Base-by-base conservation (phyloP, 352 stramenopile species). In the Globisporangium rhizosaccharum region DNA sequence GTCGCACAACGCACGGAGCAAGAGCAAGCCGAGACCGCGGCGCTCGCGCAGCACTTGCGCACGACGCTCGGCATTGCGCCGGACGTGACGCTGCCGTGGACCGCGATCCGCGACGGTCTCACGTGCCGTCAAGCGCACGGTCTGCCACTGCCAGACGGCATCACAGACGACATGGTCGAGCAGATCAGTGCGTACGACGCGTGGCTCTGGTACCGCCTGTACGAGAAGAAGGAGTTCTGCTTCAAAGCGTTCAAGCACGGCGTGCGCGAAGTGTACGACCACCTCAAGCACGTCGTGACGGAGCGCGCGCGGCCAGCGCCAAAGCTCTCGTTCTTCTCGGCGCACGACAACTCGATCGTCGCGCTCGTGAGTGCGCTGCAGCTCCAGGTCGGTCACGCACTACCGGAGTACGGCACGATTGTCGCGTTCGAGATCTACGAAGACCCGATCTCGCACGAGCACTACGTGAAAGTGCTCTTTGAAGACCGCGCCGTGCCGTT, bases 341-440 rank as follows among this genome's bases (percentile, higher is more conserved):
- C 82, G 1, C 85, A 94, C 55, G 82, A 94, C 68, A 92, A 92
- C 63, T 90, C 85, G 45, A 87, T 94, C 66, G 79, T 94, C 15
- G 82, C 80, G 25, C 73, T 92, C 57, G 55, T 90, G 61, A 76
- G 75, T 26, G 80, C 82, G 47, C 58, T 94, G 30, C 73, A 88
- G 60, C 70, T 94, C 20, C 65, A 91, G 6, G 76, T 89, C 45
- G 75, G 75, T 7, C 62, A 58, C 6, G 65, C 76, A 4, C 52
- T 89, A 44, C 85, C 85, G 0, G 68, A 83, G 53, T 92, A 92
- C 53, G 85, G 85, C 56, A 81, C 81, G 2, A 72, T 87, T 56
- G 54, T 92, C 50, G 69, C 72, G 20, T 78, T 94, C 18, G 81
- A 94, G 55, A 63, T 92, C 10, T 92, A 89, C 62, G 62, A 87